Conservation (phyloP, 306 rosid genomes). For the Betula pendula region DNA sequence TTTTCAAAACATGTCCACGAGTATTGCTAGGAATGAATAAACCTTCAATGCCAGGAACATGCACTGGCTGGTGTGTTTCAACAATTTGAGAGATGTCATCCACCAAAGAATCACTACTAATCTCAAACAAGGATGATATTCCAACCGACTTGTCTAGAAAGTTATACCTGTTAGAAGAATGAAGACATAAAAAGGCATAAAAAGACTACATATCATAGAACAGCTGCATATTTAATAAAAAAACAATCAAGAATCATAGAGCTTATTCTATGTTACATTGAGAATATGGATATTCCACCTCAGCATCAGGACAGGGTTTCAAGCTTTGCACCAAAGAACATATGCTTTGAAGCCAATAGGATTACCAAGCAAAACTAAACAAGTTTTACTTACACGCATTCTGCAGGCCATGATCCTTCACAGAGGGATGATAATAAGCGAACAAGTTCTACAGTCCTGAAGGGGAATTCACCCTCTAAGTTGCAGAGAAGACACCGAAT, state of each 20-base stretch:
- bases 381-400: constrained; percentile 77
- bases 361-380: constrained; percentile 23
- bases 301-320: neutral
- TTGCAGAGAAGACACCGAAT: constrained; percentile 77
- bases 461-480: constrained; percentile 86
- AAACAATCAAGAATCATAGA: neutral
- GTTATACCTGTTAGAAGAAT: constrained; percentile 65
- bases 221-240: neutral
- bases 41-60: constrained; percentile 80
- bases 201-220: neutral
- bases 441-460: constrained; percentile 65
- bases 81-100: constrained; percentile 50
- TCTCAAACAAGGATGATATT: constrained; percentile 74
- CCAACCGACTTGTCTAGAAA: constrained; percentile 82
- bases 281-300: neutral
- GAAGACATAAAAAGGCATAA: constrained; percentile 12
- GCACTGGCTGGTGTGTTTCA: constrained; percentile 55
- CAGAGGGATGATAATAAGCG: constrained; percentile 83
- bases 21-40: constrained; percentile 74
- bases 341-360: constrained; percentile 20
- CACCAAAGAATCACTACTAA: constrained; percentile 40
- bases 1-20: constrained; percentile 69
- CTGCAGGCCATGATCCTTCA: constrained; percentile 94
- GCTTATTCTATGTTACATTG: neutral
- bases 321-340: neutral